Conservation (phyloP, 352 stramenopile genomes). For the Globisporangium recalcitrans region DNA sequence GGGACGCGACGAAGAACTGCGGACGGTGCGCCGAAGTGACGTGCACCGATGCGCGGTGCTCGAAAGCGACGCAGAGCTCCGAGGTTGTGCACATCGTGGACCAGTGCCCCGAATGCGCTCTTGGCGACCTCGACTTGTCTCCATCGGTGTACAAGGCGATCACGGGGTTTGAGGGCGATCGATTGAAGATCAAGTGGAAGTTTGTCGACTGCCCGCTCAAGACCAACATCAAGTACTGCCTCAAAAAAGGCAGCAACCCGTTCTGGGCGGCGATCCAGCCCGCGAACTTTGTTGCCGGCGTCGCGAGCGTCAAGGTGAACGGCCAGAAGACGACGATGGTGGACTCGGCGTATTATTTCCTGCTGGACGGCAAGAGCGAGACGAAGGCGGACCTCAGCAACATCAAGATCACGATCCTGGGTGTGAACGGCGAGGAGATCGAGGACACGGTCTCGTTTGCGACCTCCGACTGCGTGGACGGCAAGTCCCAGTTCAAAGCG, state of each 20-base stretch:
- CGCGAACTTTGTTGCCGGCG: conserved; percentile 43
- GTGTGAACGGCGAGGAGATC: conserved; percentile 47
- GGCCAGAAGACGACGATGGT: conserved; percentile 50
- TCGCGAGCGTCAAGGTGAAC: conserved; percentile 53
- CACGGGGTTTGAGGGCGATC: conserved; percentile 34
- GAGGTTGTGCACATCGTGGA: conserved; percentile 68
- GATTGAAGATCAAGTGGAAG: conserved; percentile 37
- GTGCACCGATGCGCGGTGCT: conserved; percentile 48
- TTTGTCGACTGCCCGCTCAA: conserved; percentile 38
- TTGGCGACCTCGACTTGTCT: conserved; percentile 54
- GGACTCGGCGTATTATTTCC: conserved; percentile 61
- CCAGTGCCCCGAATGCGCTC: conserved; percentile 47
- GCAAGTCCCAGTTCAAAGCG: conserved; percentile 35
- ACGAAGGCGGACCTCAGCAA: conserved; percentile 34
- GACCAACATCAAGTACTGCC: conserved; percentile 36
- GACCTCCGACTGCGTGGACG: conserved; percentile 38
- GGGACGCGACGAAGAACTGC: conserved; percentile 42
- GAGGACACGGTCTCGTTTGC: conserved; percentile 53
- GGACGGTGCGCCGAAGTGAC: conserved; percentile 40
- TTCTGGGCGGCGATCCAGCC: conserved; percentile 67
- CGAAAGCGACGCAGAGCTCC: conserved; percentile 16
- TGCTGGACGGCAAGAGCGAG: conserved; percentile 40
- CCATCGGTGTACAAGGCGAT: conserved; percentile 33
- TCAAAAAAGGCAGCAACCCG: conserved; percentile 53
- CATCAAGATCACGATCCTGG: conserved; percentile 38